A percentile compares a stretch with the other conserved stretches of the same genome.
Evolutionary conservation across 2,329 filamentous ascomycete genomes (phyloP).

Genomic region (Diaporthe vexans): DNA sequence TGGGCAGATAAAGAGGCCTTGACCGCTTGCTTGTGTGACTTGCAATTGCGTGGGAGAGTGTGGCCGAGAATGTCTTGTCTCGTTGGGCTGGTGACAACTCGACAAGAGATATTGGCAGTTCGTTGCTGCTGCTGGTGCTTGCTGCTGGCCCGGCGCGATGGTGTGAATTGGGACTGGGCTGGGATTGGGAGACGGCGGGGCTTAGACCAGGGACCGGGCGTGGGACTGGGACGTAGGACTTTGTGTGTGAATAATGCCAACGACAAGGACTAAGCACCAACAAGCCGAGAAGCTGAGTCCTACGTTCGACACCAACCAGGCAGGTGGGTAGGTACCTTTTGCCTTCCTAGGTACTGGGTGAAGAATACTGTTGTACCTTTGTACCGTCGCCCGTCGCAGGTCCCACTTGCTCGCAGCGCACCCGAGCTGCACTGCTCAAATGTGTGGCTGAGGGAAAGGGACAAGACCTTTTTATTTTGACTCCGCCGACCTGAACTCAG

Average conservation of each 20-base stretch:
- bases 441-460: slow-evolving; percentile 32
- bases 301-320: slow-evolving; percentile 15
- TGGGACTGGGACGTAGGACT: slow-evolving; percentile 30
- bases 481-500: slow-evolving; percentile 25
- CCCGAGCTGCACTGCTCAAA: slow-evolving; percentile 11
- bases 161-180: slow-evolving; percentile 1
- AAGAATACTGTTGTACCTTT: no score
- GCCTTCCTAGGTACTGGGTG: no score
- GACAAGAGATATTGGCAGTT: slow-evolving; percentile 17
- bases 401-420: slow-evolving; percentile 22
- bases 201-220: not conserved
- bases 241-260: slow-evolving; percentile 27
- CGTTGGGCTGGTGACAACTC: slow-evolving; percentile 1
- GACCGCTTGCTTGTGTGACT: slow-evolving; percentile 9
- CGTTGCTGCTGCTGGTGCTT: not conserved
- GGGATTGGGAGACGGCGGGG: not conserved
- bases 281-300: slow-evolving; percentile 34
- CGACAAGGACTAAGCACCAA: slow-evolving; percentile 33
- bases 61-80: not conserved
- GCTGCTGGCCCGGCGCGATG: slow-evolving; percentile 11
- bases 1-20: slow-evolving; percentile 21
- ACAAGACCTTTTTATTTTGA: slow-evolving; percentile 25
- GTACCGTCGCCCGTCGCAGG: not conserved
- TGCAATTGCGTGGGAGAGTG: slow-evolving; percentile 2
- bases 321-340: no score